Evolutionary conservation across 2,329 filamentous ascomycete genomes (phyloP).

Genomic region (Fusarium chuoi): DNA sequence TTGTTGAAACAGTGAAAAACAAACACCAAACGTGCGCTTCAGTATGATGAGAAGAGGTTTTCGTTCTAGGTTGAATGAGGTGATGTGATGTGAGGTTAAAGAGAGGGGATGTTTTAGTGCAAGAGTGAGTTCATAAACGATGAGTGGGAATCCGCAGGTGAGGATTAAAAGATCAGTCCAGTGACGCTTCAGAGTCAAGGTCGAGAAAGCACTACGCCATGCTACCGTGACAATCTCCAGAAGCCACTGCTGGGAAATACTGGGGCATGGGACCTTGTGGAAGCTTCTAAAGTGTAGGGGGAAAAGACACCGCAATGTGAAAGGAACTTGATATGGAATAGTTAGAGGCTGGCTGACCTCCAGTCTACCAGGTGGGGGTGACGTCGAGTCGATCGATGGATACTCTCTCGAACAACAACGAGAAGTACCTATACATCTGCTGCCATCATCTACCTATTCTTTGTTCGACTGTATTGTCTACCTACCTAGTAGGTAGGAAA

Average conservation of each 20-base stretch:
- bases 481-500: no score
- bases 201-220: conserved; percentile 27
- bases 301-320: conserved; percentile 3
- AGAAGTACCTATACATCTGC: conserved; percentile 11
- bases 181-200: conserved; percentile 35
- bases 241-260: conserved; percentile 36
- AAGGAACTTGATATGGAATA: conserved; percentile 35
- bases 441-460: neutral
- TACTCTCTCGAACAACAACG: neutral
- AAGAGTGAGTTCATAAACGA: conserved; percentile 40
- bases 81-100: conserved; percentile 13
- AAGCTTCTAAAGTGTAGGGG: conserved; percentile 42
- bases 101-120: conserved; percentile 22
- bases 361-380: conserved; percentile 27
- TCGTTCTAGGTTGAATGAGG: conserved; percentile 6
- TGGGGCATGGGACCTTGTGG: conserved; percentile 49
- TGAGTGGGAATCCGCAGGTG: conserved; percentile 34
- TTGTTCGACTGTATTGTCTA: neutral
- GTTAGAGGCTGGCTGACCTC: conserved; percentile 15
- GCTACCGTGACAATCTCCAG: conserved; percentile 26
- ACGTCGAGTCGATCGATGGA: conserved; percentile 42
- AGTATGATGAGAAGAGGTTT: neutral
- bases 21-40: conserved; percentile 15
- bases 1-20: conserved; percentile 11
- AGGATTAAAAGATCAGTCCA: conserved; percentile 35